Conservation (phyloP, 2,329 filamentous ascomycete species). For the Fusarium subglutinans region DNA sequence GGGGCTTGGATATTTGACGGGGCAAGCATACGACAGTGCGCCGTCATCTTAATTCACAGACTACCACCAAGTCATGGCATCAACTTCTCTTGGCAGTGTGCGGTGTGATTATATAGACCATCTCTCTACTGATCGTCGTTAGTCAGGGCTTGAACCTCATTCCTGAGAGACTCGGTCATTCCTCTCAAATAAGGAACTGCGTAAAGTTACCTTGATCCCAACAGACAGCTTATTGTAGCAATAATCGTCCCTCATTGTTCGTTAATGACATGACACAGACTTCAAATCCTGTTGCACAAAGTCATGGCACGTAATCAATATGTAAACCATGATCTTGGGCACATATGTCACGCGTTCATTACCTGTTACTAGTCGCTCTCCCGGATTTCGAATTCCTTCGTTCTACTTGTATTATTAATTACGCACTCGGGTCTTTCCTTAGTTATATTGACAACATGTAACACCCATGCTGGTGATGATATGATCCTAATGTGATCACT, state of each 20-base stretch:
- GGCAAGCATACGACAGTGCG: background rate
- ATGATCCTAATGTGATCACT: background rate
- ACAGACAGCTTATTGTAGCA: background rate
- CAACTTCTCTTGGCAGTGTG: no score
- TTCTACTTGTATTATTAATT: background rate
- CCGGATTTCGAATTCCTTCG: background rate
- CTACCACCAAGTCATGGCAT: background rate
- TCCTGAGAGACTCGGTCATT: background rate
- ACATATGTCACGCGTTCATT: background rate
- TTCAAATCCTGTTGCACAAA: background rate
- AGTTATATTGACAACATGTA: background rate
- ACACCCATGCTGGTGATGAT: background rate
- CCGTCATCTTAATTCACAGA: no score
- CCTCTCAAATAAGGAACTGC: background rate
- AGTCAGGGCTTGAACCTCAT: background rate
- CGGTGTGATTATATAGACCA: rapidly evolving
- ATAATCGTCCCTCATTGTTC: rapidly evolving
- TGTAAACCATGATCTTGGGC: background rate
- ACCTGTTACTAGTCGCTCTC: background rate
- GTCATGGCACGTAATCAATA: background rate
- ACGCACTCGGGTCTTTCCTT: background rate
- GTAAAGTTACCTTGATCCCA: background rate
- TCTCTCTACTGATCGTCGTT: background rate
- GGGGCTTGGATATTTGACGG: background rate
- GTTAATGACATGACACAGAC: rapidly evolving